Base-by-base conservation (phyloP, 2,329 filamentous ascomycete genomes). In the Alternaria triticina region DNA sequence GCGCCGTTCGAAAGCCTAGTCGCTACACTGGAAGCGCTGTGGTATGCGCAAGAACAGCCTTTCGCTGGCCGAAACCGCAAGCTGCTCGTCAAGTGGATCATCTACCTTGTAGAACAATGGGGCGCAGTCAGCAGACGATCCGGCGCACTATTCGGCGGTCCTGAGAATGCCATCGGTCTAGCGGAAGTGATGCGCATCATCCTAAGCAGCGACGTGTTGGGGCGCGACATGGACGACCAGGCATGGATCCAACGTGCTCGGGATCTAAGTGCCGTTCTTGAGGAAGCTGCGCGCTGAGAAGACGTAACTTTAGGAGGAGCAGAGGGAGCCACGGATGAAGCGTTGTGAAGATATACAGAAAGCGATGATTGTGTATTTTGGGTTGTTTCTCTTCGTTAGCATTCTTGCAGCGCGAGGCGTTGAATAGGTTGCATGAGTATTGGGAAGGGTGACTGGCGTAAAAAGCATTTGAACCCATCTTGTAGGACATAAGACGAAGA, bases 31-130 rank as follows among this genome's bases (percentile, higher is more conserved):
- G 90, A 92, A 74, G 81, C 82, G 27, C 86, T 91, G 79, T 91
- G 89, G 81, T 91, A 90, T 77, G 86, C 86, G 40, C 88, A 90
- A 66, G 87, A 90, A 70, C 82, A 85, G 6, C 90, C 90, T 0
- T 92, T 91, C 77, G 80, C 84, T 36, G 88, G 87, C 5, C 77
- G 82, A 5, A 71, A 87, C 59, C 83, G 87, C 49, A 83, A 84
- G 45, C 80, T 85, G 61, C 82, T 92, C 7, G 87, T 87, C 3
- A 83, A 84, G 25, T 88, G 91, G 75, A 85, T 91, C 45, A 78
- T 90, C 1, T 89, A 90, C 69, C 79, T 89, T 4, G 82, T 89
- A 5, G 81, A 85, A 60, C 81, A 83, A 59, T 93, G 90, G 90
- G 87, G 85, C 68, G 80, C 84, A 54, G 83, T 86, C 13, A 88